phyloP scores from a whole-genome alignment of 2,329 filamentous ascomycete genomes.

The Ambrosiella beaveri region DNA sequence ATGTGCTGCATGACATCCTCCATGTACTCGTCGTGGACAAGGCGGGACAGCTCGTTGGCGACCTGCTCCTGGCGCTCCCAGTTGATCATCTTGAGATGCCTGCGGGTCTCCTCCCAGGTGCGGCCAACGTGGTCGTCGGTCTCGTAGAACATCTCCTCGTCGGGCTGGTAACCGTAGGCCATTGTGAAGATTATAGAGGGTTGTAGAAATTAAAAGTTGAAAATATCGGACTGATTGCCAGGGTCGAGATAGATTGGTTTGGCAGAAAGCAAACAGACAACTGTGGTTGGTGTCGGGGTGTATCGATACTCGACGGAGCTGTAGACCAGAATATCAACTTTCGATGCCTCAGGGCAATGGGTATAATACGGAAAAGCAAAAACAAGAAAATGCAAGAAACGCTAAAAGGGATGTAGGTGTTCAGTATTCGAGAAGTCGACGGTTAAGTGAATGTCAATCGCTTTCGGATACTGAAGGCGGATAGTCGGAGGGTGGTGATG shows the following conservation, averaged over 20 bases:
- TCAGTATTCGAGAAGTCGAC: neutral
- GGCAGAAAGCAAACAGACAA: neutral
- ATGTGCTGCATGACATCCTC: conserved; percentile 91
- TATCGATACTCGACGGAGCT: too few relatives aligned
- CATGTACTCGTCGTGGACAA: conserved; percentile 77
- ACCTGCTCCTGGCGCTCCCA: conserved; percentile 75
- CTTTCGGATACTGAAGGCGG: neutral
- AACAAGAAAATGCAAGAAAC: neutral
- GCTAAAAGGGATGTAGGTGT: neutral
- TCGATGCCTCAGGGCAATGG: conserved; percentile 8
- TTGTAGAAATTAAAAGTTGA: neutral
- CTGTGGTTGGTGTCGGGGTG: neutral
- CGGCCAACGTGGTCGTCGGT: conserved; percentile 31
- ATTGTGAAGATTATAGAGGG: conserved; percentile 21
- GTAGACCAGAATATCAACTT: too few relatives aligned
- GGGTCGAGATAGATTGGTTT: neutral
- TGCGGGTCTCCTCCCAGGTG: conserved; percentile 49
- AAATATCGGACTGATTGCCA: neutral
- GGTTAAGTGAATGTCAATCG: neutral
- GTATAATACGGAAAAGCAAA: conserved; percentile 6
- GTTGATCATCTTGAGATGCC: conserved; percentile 61
- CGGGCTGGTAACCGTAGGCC: conserved; percentile 23
- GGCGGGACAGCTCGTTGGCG: conserved; percentile 70
- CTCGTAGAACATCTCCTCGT: conserved; percentile 37
- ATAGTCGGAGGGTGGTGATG: neutral